phyloP scores from a whole-genome alignment of 164 flowering plant genomes.

The Aristolochia californica region DNA sequence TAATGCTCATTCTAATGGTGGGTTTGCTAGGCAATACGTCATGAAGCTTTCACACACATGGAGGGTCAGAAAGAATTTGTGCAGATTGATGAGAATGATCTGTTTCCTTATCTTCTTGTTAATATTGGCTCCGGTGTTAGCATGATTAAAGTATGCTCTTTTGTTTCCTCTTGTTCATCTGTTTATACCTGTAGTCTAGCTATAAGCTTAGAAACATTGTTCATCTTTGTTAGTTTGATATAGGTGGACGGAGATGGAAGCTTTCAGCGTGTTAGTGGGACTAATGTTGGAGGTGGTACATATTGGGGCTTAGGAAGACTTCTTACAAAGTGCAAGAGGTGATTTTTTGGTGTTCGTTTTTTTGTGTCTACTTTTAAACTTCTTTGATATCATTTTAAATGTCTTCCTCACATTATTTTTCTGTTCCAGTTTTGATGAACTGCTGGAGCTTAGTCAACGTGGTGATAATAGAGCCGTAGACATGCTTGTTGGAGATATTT shows the following conservation, averaged over 20 bases:
- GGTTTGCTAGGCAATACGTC: slow-evolving; percentile 66
- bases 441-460: slow-evolving; percentile 88
- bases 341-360: not conserved
- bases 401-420: not conserved
- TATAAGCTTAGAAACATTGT: no score
- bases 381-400: no score
- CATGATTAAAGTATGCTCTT: slow-evolving; percentile 61
- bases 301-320: slow-evolving; percentile 89
- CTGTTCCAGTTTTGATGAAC: slow-evolving; percentile 76
- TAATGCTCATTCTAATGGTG: not conserved
- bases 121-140: slow-evolving; percentile 95
- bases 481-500: slow-evolving; percentile 98
- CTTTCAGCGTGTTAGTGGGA: slow-evolving; percentile 85
- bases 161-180: not conserved
- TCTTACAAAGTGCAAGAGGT: slow-evolving; percentile 89
- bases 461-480: slow-evolving; percentile 93
- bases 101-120: slow-evolving; percentile 97
- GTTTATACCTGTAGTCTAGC: no score
- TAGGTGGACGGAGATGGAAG: slow-evolving; percentile 92
- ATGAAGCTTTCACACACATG: slow-evolving; percentile 97
- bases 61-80: slow-evolving; percentile 96
- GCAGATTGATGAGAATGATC: slow-evolving; percentile 86
- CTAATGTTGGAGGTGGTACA: slow-evolving; percentile 96
- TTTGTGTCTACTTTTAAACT: not conserved
- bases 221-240: slow-evolving; percentile 1